phyloP scores from a whole-genome alignment of 805 yeast genomes.

The Hyphopichia homilentoma region DNA sequence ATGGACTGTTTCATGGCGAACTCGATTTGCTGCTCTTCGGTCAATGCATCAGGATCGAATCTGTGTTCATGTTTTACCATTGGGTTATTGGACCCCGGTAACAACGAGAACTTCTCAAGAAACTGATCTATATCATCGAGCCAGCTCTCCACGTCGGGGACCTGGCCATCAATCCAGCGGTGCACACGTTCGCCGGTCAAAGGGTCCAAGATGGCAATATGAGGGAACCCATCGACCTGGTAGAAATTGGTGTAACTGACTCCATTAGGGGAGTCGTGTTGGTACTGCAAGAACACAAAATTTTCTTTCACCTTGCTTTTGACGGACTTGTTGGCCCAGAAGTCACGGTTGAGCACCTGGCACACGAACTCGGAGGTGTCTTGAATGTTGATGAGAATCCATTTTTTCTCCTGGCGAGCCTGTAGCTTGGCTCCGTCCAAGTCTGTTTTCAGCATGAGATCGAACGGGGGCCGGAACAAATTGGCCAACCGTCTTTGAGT shows the following conservation, averaged over 20 bases:
- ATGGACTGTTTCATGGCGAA: constrained; percentile 70
- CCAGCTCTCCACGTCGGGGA: constrained; percentile 60
- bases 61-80: constrained; percentile 55
- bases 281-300: constrained; percentile 85
- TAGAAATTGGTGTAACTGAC: constrained; percentile 68
- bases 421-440: constrained; percentile 70
- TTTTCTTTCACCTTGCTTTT: constrained; percentile 61
- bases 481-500: constrained; percentile 71
- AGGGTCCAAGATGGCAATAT: constrained; percentile 89
- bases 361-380: constrained; percentile 82
- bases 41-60: constrained; percentile 59
- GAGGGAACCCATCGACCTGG: constrained; percentile 71
- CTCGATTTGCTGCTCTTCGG: constrained; percentile 83
- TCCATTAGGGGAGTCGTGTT: constrained; percentile 73
- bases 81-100: constrained; percentile 63
- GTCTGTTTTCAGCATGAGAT: constrained; percentile 63
- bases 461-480: constrained; percentile 92
- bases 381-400: constrained; percentile 88
- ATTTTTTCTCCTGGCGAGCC: constrained; percentile 64
- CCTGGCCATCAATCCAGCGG: constrained; percentile 63
- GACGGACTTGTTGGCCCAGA: constrained; percentile 73
- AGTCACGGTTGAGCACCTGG: constrained; percentile 87
- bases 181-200: constrained; percentile 88
- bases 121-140: constrained; percentile 68
- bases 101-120: constrained; percentile 59